Conservation (phyloP, 352 stramenopile species). For the Globisporangium parvum region DNA sequence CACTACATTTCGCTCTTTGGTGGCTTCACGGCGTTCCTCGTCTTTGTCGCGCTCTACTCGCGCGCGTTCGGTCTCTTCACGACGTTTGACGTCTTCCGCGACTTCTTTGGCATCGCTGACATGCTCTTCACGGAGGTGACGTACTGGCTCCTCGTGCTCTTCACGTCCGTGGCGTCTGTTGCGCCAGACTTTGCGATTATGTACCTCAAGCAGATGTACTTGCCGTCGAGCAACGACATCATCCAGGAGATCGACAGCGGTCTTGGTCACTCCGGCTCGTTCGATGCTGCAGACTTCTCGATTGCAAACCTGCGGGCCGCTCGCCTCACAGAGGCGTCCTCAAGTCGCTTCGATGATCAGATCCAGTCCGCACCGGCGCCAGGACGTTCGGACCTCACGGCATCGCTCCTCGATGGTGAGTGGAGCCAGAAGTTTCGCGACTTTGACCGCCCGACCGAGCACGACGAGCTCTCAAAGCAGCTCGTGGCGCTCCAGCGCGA, state of each 20-base stretch:
- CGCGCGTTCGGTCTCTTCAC: slow-evolving; percentile 55
- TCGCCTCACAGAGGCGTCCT: slow-evolving; percentile 14
- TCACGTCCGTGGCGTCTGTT: slow-evolving; percentile 57
- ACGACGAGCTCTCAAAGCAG: slow-evolving; percentile 78
- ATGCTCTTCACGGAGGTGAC: slow-evolving; percentile 49
- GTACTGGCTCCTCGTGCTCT: slow-evolving; percentile 65
- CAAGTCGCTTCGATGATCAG: slow-evolving; percentile 28
- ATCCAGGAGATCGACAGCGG: slow-evolving; percentile 82
- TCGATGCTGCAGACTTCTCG: slow-evolving; percentile 14
- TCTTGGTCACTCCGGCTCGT: slow-evolving; percentile 24
- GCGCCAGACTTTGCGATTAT: slow-evolving; percentile 55
- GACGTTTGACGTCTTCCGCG: slow-evolving; percentile 64
- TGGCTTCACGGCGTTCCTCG: slow-evolving; percentile 53
- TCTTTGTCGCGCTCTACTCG: slow-evolving; percentile 68
- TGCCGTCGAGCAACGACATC: slow-evolving; percentile 78
- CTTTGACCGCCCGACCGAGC: slow-evolving; percentile 68
- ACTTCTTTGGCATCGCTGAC: slow-evolving; percentile 57
- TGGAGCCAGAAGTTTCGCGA: slow-evolving; percentile 80
- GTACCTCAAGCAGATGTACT: slow-evolving; percentile 81
- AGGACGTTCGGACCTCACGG: slow-evolving; percentile 30
- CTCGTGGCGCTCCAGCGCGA: slow-evolving; percentile 61
- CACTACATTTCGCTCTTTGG: slow-evolving; percentile 73
- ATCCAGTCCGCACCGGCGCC: not conserved
- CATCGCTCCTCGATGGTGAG: slow-evolving; percentile 57
- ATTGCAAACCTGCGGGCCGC: slow-evolving; percentile 10